Evolutionary conservation across 2,329 filamentous ascomycete species (phyloP), one percentile per base, ranked within the genome.

Genomic region (Colletotrichum australisinense): DNA sequence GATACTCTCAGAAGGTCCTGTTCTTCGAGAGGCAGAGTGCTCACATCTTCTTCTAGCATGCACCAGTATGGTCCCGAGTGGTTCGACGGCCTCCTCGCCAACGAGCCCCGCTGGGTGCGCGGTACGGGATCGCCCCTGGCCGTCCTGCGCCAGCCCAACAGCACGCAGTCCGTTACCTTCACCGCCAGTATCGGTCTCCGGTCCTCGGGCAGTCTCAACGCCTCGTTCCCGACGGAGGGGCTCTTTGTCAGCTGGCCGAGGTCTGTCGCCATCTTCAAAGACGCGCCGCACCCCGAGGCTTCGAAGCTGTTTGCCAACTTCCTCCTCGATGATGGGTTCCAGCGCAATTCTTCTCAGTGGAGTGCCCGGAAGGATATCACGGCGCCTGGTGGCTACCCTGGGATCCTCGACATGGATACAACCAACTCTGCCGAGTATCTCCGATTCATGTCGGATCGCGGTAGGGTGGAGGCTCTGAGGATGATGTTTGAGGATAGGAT

Each of bases 31-130:
- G 32, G 11, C 32, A 32, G 9, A 32, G 32, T 32, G 9, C 32
- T 32, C 32, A 32, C 11, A 11, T 32, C 32, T 32, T 32, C 9
- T 3, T 11, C 32, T 57, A 84, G 82, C 19, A 76, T 85, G 72
- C 72, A 82, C 60, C 76, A 85, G 49, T 81, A 86, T 35, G 87
- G 87, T 16, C 75, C 74, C 5, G 75, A 78, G 0, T 90, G 87
- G 86, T 84, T 89, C 73, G 84, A 89, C 14, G 75, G 75, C 4
- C 81, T 89, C 0, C 76, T 88, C 1, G 75, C 81, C 14, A 86
- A 89, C 74, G 86, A 89, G 75, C 86, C 87, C 0, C 80, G 79
- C 49, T 89, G 88, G 88, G 87, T 90, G 16, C 87, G 88, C 28
- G 88, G 88, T 8, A 85, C 84, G 0, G 80, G 78, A 1, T 88